Conservation (phyloP, 768 basidiomycete genomes). For the Rhizopogon vinicolor region DNA sequence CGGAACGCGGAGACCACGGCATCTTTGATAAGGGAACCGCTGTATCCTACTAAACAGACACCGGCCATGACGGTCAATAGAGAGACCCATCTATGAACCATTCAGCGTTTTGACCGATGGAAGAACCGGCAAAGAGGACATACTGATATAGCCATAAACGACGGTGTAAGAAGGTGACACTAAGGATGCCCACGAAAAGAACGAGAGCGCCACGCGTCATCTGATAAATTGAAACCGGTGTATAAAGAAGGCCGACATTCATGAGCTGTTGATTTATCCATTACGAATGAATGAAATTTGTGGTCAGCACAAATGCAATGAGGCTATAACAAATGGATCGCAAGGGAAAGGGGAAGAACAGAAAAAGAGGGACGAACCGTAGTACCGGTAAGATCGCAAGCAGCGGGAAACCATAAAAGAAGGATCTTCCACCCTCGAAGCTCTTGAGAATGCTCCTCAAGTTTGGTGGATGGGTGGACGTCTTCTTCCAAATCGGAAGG, state of each 20-base stretch:
- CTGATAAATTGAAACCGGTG: constrained; percentile 96
- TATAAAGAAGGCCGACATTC: constrained; percentile 94
- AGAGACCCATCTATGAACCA: constrained; percentile 70
- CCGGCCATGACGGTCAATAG: constrained; percentile 86
- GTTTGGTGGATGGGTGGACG: constrained; percentile 30
- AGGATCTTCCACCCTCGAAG: constrained; percentile 67
- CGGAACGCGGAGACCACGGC: constrained; percentile 25
- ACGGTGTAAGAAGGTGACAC: constrained; percentile 86
- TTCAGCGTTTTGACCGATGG: not conserved
- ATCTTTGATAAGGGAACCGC: constrained; percentile 85
- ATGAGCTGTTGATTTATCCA: constrained; percentile 49
- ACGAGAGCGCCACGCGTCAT: constrained; percentile 94
- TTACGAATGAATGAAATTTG: constrained; percentile 6
- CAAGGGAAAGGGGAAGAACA: not conserved
- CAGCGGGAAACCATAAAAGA: constrained; percentile 84
- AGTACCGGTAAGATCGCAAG: constrained; percentile 87
- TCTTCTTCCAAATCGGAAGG: constrained; percentile 47
- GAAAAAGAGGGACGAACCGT: constrained; percentile 52
- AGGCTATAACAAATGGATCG: not conserved
- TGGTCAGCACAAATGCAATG: constrained; percentile 12
- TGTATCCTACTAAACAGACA: constrained; percentile 80
- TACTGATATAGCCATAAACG: constrained; percentile 86
- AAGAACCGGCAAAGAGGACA: constrained; percentile 9
- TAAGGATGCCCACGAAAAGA: constrained; percentile 88
- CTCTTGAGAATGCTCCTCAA: constrained; percentile 28